phyloP scores from a whole-genome alignment of 768 basidiomycete species.

The Russula compacta region DNA sequence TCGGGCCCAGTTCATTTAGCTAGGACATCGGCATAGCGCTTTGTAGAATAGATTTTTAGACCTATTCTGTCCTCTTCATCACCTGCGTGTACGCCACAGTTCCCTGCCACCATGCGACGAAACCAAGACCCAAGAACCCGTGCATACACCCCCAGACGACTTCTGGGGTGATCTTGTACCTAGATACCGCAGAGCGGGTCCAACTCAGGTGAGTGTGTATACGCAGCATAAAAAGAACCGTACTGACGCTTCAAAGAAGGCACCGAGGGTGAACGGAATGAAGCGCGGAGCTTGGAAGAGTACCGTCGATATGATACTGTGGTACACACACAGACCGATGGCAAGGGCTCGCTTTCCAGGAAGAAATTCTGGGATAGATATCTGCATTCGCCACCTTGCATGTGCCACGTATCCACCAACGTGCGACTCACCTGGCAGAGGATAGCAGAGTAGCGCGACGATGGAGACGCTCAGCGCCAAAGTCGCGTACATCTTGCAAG shows the following conservation, averaged over 20 bases:
- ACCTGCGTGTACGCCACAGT: conserved; percentile 41
- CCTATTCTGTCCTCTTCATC: conserved; percentile 4
- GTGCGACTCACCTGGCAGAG: conserved; percentile 55
- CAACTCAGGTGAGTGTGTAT: neutral
- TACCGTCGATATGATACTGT: conserved; percentile 61
- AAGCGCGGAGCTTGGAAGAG: conserved; percentile 72
- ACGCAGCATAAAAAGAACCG: neutral
- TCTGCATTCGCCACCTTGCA: neutral
- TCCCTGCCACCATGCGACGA: conserved; percentile 77
- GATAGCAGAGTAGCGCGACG: conserved; percentile 51
- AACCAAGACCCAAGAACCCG: conserved; percentile 59
- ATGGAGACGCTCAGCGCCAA: conserved; percentile 53
- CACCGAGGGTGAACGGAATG: conserved; percentile 64
- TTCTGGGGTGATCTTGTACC: conserved; percentile 63
- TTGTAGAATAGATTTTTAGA: neutral
- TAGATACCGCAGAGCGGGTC: conserved; percentile 20
- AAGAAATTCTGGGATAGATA: conserved; percentile 49
- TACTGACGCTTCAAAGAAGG: conserved; percentile 50
- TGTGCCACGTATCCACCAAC: neutral
- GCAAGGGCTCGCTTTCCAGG: conserved; percentile 81
- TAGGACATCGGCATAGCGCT: neutral
- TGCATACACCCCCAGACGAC: conserved; percentile 63
- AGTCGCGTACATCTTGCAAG: conserved; percentile 57
- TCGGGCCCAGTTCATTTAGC: neutral
- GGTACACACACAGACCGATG: conserved; percentile 68